Percentiles rank a stretch among this genome's conserved stretches.
phyloP scores from a whole-genome alignment of 1,284 basidiomycete genomes.

The Heterobasidion occidentale region DNA sequence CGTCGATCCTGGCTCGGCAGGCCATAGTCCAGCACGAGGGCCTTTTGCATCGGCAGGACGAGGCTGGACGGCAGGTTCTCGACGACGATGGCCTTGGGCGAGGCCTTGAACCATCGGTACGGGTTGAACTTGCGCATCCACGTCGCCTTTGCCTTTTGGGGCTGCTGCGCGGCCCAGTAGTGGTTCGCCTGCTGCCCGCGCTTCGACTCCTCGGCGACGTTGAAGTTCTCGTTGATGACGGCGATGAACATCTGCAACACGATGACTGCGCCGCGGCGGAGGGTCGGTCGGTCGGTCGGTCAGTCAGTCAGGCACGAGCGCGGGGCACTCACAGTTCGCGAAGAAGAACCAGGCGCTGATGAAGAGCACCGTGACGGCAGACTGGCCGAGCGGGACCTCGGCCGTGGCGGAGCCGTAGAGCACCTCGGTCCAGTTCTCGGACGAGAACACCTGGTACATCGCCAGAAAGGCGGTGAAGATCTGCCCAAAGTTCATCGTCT shows the following conservation, averaged over 20 bases:
- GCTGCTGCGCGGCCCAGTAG: constrained; percentile 53
- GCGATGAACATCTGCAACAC: constrained; percentile 98
- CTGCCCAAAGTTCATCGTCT: constrained; percentile 80
- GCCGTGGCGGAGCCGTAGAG: constrained; percentile 67
- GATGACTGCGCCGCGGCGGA: constrained; percentile 56
- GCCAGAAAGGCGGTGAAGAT: constrained; percentile 86
- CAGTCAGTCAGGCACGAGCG: too few relatives aligned
- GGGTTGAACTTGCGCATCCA: constrained; percentile 85
- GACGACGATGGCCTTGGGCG: constrained; percentile 68
- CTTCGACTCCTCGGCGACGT: constrained; percentile 89
- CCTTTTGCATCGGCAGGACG: constrained; percentile 71
- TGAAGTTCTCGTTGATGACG: constrained; percentile 97
- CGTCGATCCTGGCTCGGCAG: constrained; percentile 28
- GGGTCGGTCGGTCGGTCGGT: constrained; percentile 4
- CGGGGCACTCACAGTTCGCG: constrained; percentile 68
- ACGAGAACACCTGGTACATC: constrained; percentile 90
- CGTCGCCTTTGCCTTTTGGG: constrained; percentile 40
- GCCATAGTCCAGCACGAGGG: constrained; percentile 56
- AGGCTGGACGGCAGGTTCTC: constrained; percentile 66
- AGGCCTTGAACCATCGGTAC: constrained; percentile 74
- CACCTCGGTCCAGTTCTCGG: constrained; percentile 90
- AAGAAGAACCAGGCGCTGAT: constrained; percentile 87
- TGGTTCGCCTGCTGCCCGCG: constrained; percentile 73
- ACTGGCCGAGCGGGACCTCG: constrained; percentile 65
- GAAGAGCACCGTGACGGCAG: constrained; percentile 71